A percentile compares a stretch with the other conserved stretches of the same genome.
Evolutionary conservation across 2,329 filamentous ascomycete genomes (phyloP).

Genomic region (Rosellinia necatrix): DNA sequence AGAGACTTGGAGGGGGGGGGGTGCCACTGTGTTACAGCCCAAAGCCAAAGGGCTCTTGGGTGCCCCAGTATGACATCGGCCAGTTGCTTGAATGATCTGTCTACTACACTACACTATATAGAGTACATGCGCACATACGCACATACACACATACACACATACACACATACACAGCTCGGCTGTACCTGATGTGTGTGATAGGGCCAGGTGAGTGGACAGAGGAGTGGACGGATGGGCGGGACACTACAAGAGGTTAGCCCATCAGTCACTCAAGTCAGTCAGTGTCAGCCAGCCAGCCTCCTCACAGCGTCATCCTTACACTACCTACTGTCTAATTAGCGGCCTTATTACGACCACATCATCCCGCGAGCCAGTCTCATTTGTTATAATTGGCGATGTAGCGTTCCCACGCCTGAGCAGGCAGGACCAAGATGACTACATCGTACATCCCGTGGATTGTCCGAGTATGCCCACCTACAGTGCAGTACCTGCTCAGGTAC

Average conservation of each 20-base stretch:
- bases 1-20: constrained; percentile 1
- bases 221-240: no score
- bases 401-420: constrained; percentile 11
- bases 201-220: no score
- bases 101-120: no score
- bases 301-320: constrained; percentile 13
- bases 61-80: constrained; percentile 19
- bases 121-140: no score
- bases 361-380: constrained; percentile 12
- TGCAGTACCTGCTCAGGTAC: neutral
- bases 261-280: neutral
- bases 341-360: constrained; percentile 13
- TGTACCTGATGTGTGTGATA: no score
- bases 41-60: constrained; percentile 1
- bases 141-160: no score
- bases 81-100: constrained; percentile 16
- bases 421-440: no score
- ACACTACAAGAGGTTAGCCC: no score
- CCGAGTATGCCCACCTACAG: neutral
- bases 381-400: neutral
- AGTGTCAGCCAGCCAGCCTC: no score
- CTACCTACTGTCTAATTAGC: no score
- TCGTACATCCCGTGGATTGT: no score
- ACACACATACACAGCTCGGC: no score
- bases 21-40: constrained; percentile 17